phyloP scores from a whole-genome alignment of 192 early-diverging fungal species.

The Podila minutissima region DNA sequence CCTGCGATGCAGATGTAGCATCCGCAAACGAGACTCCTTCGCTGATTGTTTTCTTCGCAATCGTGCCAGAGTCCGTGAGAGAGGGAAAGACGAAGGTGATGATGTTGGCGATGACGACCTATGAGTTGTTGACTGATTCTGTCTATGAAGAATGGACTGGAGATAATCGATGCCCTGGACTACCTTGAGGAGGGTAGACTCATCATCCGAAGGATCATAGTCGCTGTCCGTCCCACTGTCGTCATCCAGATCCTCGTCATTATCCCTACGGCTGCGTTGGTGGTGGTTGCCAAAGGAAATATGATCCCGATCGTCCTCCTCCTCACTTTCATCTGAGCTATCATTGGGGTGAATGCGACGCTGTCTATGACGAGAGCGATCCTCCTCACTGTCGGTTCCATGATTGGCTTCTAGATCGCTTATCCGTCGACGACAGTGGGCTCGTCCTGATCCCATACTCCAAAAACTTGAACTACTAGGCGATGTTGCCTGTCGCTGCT shows the following conservation, averaged over 20 bases:
- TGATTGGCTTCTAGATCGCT: no score
- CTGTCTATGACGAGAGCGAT: neutral
- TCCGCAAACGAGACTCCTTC: slow-evolving; percentile 5
- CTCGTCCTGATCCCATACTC: neutral
- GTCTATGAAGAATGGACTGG: neutral
- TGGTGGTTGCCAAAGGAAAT: neutral
- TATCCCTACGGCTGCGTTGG: slow-evolving; percentile 2
- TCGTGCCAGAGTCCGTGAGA: slow-evolving; percentile 6
- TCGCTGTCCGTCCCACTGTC: slow-evolving; percentile 10
- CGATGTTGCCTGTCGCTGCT: neutral
- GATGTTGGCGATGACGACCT: neutral
- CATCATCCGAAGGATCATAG: slow-evolving; percentile 34
- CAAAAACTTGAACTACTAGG: neutral
- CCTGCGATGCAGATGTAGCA: slow-evolving; percentile 8
- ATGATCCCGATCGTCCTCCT: neutral
- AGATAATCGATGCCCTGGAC: slow-evolving; percentile 20
- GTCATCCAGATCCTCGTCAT: neutral
- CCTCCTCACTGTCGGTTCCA: neutral
- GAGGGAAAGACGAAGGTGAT: neutral
- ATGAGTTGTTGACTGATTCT: neutral
- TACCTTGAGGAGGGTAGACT: slow-evolving; percentile 28
- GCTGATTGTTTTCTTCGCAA: slow-evolving; percentile 8
- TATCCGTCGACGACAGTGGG: no score
- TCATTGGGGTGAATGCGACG: neutral
- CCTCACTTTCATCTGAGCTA: neutral